Evolutionary conservation across 163 green algal genomes (phyloP).

Genomic region (Smithsoniella earleae): DNA sequence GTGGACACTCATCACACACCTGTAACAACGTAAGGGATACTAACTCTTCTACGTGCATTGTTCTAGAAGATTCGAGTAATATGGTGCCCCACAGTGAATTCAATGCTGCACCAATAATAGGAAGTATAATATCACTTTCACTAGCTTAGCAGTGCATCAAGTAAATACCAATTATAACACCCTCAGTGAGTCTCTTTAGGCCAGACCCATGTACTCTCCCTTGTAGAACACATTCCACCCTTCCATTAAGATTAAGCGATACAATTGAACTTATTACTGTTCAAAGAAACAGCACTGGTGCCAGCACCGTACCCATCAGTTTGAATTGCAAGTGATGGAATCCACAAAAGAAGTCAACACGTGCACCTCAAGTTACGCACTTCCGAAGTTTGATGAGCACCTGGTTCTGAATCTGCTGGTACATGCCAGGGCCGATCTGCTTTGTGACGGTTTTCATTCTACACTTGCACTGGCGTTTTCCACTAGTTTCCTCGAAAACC

Average conservation of each 20-base stretch:
- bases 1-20: constrained; percentile 87
- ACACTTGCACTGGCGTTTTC: constrained; percentile 96
- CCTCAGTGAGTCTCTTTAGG: no score
- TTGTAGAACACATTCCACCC: no score
- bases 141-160: neutral
- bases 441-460: constrained; percentile 83
- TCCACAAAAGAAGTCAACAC: neutral
- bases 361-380: no score
- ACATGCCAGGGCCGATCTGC: constrained; percentile 94
- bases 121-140: no score
- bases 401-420: constrained; percentile 83
- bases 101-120: no score
- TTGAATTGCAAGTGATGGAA: neutral
- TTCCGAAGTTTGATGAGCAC: no score
- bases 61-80: neutral
- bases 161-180: no score
- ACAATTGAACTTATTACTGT: neutral
- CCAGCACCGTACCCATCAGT: no score
- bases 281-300: no score
- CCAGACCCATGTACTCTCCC: no score
- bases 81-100: neutral
- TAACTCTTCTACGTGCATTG: neutral
- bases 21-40: constrained; percentile 36
- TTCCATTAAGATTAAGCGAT: neutral
- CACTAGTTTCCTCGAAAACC: constrained; percentile 71